These are phyloP conservation scores for Crithidia acanthocephali DNA, from an alignment of 208 protist species.

Conservation along the genomic window DNA sequence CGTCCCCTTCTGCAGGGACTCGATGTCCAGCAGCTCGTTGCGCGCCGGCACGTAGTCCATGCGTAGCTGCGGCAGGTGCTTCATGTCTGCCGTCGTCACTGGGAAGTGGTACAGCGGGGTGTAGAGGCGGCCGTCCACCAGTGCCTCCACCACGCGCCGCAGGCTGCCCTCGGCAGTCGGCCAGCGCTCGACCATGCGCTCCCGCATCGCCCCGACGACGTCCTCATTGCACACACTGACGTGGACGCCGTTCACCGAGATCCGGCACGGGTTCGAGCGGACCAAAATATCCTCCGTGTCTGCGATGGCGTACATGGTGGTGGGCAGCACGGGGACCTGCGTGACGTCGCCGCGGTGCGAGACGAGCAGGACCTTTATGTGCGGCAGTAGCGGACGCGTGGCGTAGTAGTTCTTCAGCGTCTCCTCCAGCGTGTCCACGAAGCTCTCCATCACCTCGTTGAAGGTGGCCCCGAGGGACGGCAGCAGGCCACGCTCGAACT, in stretches of 20 bases:
- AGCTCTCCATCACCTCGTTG: conserved; percentile 61
- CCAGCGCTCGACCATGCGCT: conserved; percentile 82
- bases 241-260: conserved; percentile 81
- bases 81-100: conserved; percentile 53
- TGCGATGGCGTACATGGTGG: conserved; percentile 74
- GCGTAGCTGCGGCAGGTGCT: conserved; percentile 55
- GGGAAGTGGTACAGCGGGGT: conserved; percentile 73
- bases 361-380: conserved; percentile 78
- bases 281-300: conserved; percentile 66
- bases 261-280: conserved; percentile 85
- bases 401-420: conserved; percentile 66
- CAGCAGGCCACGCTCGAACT: conserved; percentile 66
- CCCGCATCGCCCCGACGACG: conserved; percentile 71
- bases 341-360: conserved; percentile 77
- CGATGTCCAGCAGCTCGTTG: conserved; percentile 29
- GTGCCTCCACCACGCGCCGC: conserved; percentile 73
- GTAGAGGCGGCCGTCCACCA: conserved; percentile 76
- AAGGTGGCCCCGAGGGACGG: conserved; percentile 56
- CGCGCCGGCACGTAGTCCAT: conserved; percentile 57
- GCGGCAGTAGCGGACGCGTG: conserved; percentile 30
- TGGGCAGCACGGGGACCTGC: conserved; percentile 82
- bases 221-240: conserved; percentile 88
- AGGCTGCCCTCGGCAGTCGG: conserved; percentile 72
- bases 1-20: conserved; percentile 3
- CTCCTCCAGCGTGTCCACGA: conserved; percentile 74